phyloP scores from a whole-genome alignment of 2,329 filamentous ascomycete genomes.

The Apiospora pterosperma region DNA sequence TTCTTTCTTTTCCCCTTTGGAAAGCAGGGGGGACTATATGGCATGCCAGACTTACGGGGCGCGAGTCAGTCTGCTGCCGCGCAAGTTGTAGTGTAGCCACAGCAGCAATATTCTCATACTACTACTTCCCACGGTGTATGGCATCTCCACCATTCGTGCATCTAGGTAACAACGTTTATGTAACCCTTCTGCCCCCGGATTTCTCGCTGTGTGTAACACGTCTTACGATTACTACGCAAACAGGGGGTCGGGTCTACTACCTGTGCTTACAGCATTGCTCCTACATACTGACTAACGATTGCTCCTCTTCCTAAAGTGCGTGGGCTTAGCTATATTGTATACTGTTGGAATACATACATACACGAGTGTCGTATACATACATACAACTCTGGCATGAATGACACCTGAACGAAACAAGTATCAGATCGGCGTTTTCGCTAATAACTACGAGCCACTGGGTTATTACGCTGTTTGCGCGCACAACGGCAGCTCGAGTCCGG shows the following conservation, averaged over 20 bases:
- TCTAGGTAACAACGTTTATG: not conserved
- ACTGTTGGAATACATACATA: too few relatives aligned
- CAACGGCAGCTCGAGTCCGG: not conserved
- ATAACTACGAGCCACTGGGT: too few relatives aligned
- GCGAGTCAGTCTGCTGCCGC: not conserved
- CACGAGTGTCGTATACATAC: too few relatives aligned
- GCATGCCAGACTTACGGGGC: not conserved
- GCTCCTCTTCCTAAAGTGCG: too few relatives aligned
- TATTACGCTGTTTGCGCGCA: too few relatives aligned
- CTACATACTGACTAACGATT: too few relatives aligned
- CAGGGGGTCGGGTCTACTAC: not conserved
- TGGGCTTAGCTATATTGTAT: too few relatives aligned
- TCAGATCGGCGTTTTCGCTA: not conserved
- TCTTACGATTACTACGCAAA: not conserved
- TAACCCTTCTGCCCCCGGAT: not conserved
- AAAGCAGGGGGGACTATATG: not conserved
- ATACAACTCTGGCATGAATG: not conserved
- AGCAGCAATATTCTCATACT: too few relatives aligned
- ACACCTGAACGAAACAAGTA: not conserved
- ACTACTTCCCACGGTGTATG: not conserved
- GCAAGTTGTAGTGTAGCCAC: too few relatives aligned
- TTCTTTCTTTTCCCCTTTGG: not conserved
- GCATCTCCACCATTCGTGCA: not conserved
- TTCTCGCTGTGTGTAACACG: not conserved
- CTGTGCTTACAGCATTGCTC: not conserved